Percentiles rank a stretch among this genome's conserved stretches.
Evolutionary conservation across 345 rosid species (phyloP).

Genomic region (Heritiera littoralis): DNA sequence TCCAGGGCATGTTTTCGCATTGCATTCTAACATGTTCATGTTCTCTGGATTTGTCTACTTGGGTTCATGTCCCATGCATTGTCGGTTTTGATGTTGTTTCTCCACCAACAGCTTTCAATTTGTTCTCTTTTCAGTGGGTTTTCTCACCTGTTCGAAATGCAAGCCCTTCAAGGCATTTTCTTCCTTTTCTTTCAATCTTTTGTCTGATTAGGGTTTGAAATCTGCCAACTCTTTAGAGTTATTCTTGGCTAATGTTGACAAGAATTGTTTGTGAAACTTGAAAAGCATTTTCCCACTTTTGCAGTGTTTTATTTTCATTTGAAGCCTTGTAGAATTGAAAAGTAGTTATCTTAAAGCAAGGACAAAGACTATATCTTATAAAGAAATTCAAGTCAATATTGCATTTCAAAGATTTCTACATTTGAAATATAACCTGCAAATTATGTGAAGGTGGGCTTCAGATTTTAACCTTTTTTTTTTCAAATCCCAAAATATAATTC

Average conservation of each 20-base stretch:
- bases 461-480: too few species aligned
- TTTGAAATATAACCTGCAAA: background rate
- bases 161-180: background rate
- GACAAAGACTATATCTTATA: background rate
- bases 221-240: conserved; percentile 6
- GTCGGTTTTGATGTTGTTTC: conserved; percentile 33
- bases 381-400: background rate
- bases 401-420: conserved; percentile 10
- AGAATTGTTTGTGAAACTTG: background rate
- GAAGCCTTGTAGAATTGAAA: conserved; percentile 3
- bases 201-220: conserved; percentile 5
- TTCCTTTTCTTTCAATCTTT: background rate
- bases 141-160: conserved; percentile 9
- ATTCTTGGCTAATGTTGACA: conserved; percentile 12
- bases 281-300: background rate
- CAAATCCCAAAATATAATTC: background rate
- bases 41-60: background rate
- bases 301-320: background rate
- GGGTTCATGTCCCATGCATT: conserved; percentile 11
- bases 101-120: conserved; percentile 25
- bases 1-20: background rate
- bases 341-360: conserved; percentile 15
- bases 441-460: too few species aligned
- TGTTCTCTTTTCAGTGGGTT: background rate
- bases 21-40: background rate